Percentiles rank a stretch among this genome's conserved stretches.
Conservation (phyloP, 805 yeast genomes). For the Hanseniaspora taiwanica region DNA sequence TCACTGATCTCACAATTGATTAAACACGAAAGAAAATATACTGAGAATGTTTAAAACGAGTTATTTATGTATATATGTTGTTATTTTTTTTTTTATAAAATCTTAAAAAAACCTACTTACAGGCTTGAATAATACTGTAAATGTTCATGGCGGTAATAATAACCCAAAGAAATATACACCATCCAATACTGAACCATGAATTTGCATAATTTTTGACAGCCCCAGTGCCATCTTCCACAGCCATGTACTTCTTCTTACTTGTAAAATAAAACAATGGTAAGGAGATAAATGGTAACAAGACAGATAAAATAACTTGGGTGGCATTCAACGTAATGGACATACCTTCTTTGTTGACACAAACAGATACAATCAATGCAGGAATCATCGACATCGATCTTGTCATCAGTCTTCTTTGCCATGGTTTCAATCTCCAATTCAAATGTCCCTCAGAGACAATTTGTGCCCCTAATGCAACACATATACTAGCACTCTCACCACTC, state of each 20-base stretch:
- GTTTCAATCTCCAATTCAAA: slow-evolving; percentile 29
- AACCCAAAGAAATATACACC: slow-evolving; percentile 52
- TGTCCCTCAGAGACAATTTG: slow-evolving; percentile 83
- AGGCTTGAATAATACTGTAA: slow-evolving; percentile 47
- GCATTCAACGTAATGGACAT: slow-evolving; percentile 60
- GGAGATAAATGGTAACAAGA: slow-evolving; percentile 69
- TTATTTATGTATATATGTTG: too few species aligned
- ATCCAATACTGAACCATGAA: slow-evolving; percentile 38
- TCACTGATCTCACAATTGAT: too few species aligned
- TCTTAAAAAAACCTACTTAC: too few species aligned
- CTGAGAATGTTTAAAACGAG: too few species aligned
- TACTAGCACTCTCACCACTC: slow-evolving; percentile 85
- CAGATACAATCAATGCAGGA: slow-evolving; percentile 59
- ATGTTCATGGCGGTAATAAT: slow-evolving; percentile 60
- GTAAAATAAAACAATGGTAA: slow-evolving; percentile 83
- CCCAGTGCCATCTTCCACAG: slow-evolving; percentile 29
- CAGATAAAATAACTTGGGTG: slow-evolving; percentile 76
- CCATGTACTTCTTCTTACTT: slow-evolving; percentile 55
- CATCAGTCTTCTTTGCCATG: slow-evolving; percentile 66
- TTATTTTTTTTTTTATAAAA: too few species aligned
- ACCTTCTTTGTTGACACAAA: slow-evolving; percentile 62
- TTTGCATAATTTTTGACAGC: slow-evolving; percentile 29
- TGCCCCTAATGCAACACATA: slow-evolving; percentile 85
- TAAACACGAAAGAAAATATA: too few species aligned
- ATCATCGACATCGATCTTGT: slow-evolving; percentile 70